Percentiles rank a stretch among this genome's conserved stretches.
phyloP scores from a whole-genome alignment of 2,329 filamentous ascomycete genomes.

The Fusarium keratoplasticum region DNA sequence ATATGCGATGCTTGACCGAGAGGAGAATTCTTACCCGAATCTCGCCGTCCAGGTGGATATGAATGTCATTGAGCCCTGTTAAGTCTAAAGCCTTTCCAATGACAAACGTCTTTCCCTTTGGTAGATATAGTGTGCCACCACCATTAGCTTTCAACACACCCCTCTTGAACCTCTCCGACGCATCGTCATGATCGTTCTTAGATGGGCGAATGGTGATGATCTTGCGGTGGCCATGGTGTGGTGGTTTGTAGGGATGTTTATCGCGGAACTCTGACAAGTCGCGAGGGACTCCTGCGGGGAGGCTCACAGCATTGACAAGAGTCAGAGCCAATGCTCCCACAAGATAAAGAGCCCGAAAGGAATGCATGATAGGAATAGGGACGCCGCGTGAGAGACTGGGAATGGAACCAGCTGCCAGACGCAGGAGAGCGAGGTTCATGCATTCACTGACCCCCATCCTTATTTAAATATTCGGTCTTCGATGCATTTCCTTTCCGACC shows the following conservation, averaged over 20 bases:
- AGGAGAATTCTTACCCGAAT: slow-evolving; percentile 44
- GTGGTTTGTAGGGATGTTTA: slow-evolving; percentile 26
- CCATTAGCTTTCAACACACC: slow-evolving; percentile 68
- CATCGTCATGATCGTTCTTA: slow-evolving; percentile 64
- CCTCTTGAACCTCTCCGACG: slow-evolving; percentile 65
- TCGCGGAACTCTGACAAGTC: slow-evolving; percentile 26
- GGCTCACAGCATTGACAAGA: slow-evolving; percentile 1
- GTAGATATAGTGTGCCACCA: slow-evolving; percentile 66
- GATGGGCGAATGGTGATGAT: slow-evolving; percentile 49
- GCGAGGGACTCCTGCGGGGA: slow-evolving; percentile 14
- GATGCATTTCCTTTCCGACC: background rate
- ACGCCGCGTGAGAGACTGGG: background rate
- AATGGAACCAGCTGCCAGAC: background rate
- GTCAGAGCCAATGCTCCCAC: background rate
- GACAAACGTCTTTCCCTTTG: slow-evolving; percentile 65
- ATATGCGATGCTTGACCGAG: background rate
- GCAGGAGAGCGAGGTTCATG: background rate
- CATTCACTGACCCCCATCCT: background rate
- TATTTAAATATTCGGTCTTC: background rate
- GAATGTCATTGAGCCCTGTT: slow-evolving; percentile 67
- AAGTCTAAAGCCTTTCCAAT: slow-evolving; percentile 70
- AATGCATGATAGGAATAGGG: background rate
- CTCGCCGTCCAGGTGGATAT: slow-evolving; percentile 69
- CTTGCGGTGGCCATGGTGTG: slow-evolving; percentile 17
- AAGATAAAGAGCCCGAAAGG: background rate